phyloP scores from a whole-genome alignment of 352 stramenopile species.

The Phytophthora citricola region DNA sequence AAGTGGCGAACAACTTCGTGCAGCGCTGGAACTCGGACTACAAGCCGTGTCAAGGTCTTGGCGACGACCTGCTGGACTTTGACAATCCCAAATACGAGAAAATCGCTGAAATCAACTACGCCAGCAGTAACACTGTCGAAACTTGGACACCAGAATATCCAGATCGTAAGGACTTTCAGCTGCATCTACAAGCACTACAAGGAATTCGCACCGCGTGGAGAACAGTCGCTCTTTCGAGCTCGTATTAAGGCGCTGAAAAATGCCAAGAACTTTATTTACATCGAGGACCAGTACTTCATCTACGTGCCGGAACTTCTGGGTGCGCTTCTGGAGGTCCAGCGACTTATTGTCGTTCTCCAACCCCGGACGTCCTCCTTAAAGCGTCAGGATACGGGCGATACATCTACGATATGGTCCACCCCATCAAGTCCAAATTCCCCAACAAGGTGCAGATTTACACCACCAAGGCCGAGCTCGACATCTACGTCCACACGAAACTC shows the following conservation, averaged over 20 bases:
- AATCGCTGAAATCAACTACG: slow-evolving; percentile 13
- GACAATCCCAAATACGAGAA: slow-evolving; percentile 48
- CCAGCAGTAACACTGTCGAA: slow-evolving; percentile 14
- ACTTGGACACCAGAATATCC: slow-evolving; percentile 42
- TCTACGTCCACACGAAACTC: slow-evolving; percentile 68
- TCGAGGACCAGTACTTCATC: slow-evolving; percentile 45
- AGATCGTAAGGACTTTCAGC: slow-evolving; percentile 70
- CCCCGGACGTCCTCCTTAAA: slow-evolving; percentile 30
- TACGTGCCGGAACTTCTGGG: slow-evolving; percentile 52
- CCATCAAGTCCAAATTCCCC: slow-evolving; percentile 41
- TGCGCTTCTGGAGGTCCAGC: slow-evolving; percentile 51
- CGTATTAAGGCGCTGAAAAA: slow-evolving; percentile 53
- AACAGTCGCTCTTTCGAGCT: slow-evolving; percentile 51
- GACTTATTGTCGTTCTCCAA: slow-evolving; percentile 56
- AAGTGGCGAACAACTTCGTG: slow-evolving; percentile 66
- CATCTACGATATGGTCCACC: slow-evolving; percentile 60
- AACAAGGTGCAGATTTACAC: slow-evolving; percentile 50
- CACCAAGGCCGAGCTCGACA: slow-evolving; percentile 36
- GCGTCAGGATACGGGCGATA: slow-evolving; percentile 52
- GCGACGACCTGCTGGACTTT: slow-evolving; percentile 50
- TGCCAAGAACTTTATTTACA: slow-evolving; percentile 47
- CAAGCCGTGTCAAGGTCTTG: slow-evolving; percentile 24
- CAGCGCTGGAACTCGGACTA: slow-evolving; percentile 57
- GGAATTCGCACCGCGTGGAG: slow-evolving; percentile 59
- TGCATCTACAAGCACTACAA: slow-evolving; percentile 57